phyloP scores from a whole-genome alignment of 164 flowering plant species.

The Euptelea pleiosperma region DNA sequence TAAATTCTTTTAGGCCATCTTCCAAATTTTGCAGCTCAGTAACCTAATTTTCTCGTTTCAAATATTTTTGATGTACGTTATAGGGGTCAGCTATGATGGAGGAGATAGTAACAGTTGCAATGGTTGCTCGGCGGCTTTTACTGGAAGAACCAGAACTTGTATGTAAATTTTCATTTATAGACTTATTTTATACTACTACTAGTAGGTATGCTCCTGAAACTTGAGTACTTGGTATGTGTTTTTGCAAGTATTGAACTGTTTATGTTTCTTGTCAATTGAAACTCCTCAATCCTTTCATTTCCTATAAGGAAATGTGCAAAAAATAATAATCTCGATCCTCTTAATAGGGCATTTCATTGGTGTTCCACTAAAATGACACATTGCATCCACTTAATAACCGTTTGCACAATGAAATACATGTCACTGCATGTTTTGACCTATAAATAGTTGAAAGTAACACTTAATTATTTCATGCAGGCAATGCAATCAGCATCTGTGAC shows the following conservation, averaged over 20 bases:
- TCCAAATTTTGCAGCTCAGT: too few species aligned
- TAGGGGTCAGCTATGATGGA: slow-evolving; percentile 65
- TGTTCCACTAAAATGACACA: too few species aligned
- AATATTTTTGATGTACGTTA: slow-evolving; percentile 9
- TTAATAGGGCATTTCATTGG: too few species aligned
- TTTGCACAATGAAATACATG: too few species aligned
- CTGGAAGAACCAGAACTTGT: slow-evolving; percentile 75
- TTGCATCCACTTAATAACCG: too few species aligned
- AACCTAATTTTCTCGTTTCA: neutral
- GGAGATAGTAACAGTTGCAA: slow-evolving; percentile 61
- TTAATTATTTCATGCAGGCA: slow-evolving; percentile 36
- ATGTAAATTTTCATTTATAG: slow-evolving; percentile 11
- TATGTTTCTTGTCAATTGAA: neutral
- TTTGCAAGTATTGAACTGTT: neutral
- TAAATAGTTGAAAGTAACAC: slow-evolving; percentile 5
- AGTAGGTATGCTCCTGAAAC: too few species aligned
- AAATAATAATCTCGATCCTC: too few species aligned
- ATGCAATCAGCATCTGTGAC: slow-evolving; percentile 37
- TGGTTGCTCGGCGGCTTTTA: slow-evolving; percentile 67
- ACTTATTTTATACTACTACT: too few species aligned
- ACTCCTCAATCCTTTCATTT: neutral
- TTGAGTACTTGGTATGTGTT: neutral
- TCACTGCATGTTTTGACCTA: too few species aligned
- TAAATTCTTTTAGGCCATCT: too few species aligned
- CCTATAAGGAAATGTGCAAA: neutral